Evolutionary conservation across 1,284 basidiomycete genomes (phyloP).

Genomic region (Boletellus sp.): DNA sequence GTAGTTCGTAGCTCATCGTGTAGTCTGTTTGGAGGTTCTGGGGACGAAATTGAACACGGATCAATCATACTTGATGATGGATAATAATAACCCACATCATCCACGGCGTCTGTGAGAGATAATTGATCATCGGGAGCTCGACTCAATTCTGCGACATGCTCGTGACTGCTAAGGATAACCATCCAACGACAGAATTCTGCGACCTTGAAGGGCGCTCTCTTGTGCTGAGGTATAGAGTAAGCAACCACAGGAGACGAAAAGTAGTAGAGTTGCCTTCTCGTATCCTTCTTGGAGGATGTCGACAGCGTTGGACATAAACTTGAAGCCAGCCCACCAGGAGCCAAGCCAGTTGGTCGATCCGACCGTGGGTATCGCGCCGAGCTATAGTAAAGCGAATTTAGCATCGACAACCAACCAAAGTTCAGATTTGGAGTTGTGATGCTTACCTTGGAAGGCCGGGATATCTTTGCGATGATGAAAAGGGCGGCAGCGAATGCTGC

Average conservation of each 20-base stretch:
- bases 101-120: neutral
- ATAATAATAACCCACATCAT: neutral
- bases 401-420: no score
- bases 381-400: neutral
- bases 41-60: no score
- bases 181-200: conserved; percentile 38
- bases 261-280: conserved; percentile 3
- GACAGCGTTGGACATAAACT: conserved; percentile 2
- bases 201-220: conserved; percentile 40
- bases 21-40: no score
- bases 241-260: neutral
- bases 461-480: no score
- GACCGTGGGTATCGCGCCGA: conserved; percentile 16
- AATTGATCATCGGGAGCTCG: conserved; percentile 34
- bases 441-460: no score
- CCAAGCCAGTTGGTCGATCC: conserved; percentile 12
- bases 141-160: conserved; percentile 39
- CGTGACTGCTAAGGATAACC: conserved; percentile 36
- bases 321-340: conserved; percentile 14
- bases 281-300: conserved; percentile 18
- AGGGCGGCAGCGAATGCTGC: no score
- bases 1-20: conserved; percentile 21
- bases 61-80: neutral
- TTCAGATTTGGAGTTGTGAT: no score
- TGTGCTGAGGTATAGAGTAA: neutral